Base-by-base conservation (phyloP, 345 rosid genomes). In the Citropsis articulata region DNA sequence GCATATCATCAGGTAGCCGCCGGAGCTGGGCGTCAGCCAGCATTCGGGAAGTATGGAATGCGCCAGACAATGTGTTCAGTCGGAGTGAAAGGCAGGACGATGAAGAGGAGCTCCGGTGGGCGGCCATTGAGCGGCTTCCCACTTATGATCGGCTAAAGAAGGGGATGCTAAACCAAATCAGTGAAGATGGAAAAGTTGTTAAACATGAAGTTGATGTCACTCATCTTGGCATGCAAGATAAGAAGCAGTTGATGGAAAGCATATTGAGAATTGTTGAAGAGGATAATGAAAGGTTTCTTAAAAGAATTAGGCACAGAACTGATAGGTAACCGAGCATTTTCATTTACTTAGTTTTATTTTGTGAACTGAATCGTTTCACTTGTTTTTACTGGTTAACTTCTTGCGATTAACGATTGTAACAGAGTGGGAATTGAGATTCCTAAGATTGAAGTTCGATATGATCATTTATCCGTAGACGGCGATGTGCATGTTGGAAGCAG, bases 341-440 rank as follows among this genome's bases (percentile, higher is more conserved):
- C 56, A 68, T 31, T 33, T 9, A 13, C 25, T 18, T 55, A 1
- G 1, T 40, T 57, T 60, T 7, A 36, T 9, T 28, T n/a, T 33
- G 5, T 22, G 13, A 1, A 38, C 72, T 35, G 31, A 12, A 63
- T 60, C 62, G 38, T 4, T 40, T n/a, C 6, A 12, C 14, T 24
- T 12, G 8, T 14, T 56, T 27, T 56, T 59, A 27, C 22, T 28
- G 25, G 0, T 0, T 18, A 18, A 53, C 7, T 71, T 71, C 0
- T 30, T 21, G 2, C 53, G 5, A 28, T 30, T 70, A n/a, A 6
- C 69, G 60, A 71, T 75, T 64, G 74, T 6, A 79, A 62, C 81
- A 95, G 98, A 80, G 98, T 95, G 60, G 97, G 95, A n/a, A 90
- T 95, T 42, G 89, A 95, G 72, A 82, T 89, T 77, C 96, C 98